Conservation (phyloP, 2,329 filamentous ascomycete genomes). For the Arthrinium phaeospermum region DNA sequence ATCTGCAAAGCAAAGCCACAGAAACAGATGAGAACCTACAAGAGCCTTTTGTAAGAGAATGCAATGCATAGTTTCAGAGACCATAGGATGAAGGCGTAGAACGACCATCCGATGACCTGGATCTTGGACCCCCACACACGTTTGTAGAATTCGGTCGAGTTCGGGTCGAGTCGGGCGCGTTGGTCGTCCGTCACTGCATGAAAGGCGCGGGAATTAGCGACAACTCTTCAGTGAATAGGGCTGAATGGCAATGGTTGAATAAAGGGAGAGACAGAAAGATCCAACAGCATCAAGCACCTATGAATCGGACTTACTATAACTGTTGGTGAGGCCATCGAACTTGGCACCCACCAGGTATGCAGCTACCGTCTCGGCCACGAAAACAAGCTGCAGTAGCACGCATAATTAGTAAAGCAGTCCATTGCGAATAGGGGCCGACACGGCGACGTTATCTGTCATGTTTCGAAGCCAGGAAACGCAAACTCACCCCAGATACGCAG, state of each 20-base stretch:
- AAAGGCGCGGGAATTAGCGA: neutral
- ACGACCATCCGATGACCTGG: conserved; percentile 39
- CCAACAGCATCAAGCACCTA: neutral
- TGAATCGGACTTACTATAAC: conserved; percentile 15
- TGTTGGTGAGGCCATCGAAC: conserved; percentile 24
- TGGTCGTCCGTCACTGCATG: conserved; percentile 27
- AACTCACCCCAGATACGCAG: conserved; percentile 30
- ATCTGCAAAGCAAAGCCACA: neutral
- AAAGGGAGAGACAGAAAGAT: too few relatives aligned
- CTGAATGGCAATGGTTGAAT: neutral
- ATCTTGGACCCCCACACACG: conserved; percentile 38
- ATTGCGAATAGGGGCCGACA: too few relatives aligned
- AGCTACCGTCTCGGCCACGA: neutral
- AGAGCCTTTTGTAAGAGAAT: conserved; percentile 37
- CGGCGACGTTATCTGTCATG: neutral
- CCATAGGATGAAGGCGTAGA: conserved; percentile 41
- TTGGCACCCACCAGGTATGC: conserved; percentile 17
- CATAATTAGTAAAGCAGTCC: neutral
- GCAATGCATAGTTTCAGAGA: conserved; percentile 37
- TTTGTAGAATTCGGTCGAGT: conserved; percentile 27
- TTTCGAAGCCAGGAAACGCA: neutral
- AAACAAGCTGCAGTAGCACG: neutral
- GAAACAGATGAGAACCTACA: conserved; percentile 31
- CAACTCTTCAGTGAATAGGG: too few relatives aligned
- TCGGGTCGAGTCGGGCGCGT: conserved; percentile 26